These are phyloP conservation scores for Dendrostoma leiphaemia DNA, from an alignment of 2,329 filamentous ascomycete genomes.

Conservation along the genomic window DNA sequence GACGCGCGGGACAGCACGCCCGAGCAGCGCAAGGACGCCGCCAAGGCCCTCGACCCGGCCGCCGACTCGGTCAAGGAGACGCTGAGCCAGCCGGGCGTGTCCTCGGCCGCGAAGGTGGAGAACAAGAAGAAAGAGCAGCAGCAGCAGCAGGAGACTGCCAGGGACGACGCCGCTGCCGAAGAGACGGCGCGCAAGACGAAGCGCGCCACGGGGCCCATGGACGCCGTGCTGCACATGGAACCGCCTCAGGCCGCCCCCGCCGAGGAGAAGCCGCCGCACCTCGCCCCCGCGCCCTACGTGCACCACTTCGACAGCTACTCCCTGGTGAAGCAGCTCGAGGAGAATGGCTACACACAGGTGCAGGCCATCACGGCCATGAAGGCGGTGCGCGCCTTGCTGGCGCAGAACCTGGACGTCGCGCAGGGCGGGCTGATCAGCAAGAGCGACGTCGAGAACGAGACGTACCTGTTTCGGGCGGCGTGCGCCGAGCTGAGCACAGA, in stretches of 20 bases:
- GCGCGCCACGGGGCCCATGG: slow-evolving; percentile 43
- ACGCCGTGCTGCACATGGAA: slow-evolving; percentile 48
- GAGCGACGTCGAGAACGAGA: slow-evolving; percentile 90
- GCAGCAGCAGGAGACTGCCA: neutral
- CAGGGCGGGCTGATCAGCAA: slow-evolving; percentile 81
- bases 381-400: slow-evolving; percentile 74
- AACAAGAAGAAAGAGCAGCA: slow-evolving; percentile 14
- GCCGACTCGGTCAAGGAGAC: slow-evolving; percentile 10
- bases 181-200: slow-evolving; percentile 32
- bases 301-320: slow-evolving; percentile 97
- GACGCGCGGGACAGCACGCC: slow-evolving; percentile 7
- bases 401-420: slow-evolving; percentile 77
- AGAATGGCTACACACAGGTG: slow-evolving; percentile 66
- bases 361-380: slow-evolving; percentile 92
- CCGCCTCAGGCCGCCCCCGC: slow-evolving; percentile 36
- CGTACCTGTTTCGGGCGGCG: slow-evolving; percentile 89
- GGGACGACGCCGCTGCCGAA: slow-evolving; percentile 1
- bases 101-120: slow-evolving; percentile 15
- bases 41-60: slow-evolving; percentile 15
- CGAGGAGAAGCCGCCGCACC: slow-evolving; percentile 58
- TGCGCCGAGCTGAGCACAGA: slow-evolving; percentile 90
- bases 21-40: slow-evolving; percentile 15
- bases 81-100: slow-evolving; percentile 16
- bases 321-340: slow-evolving; percentile 75
- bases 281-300: slow-evolving; percentile 74